Conservation (phyloP, 2,329 filamentous ascomycete genomes). For the Sordariomycetes sp. region DNA sequence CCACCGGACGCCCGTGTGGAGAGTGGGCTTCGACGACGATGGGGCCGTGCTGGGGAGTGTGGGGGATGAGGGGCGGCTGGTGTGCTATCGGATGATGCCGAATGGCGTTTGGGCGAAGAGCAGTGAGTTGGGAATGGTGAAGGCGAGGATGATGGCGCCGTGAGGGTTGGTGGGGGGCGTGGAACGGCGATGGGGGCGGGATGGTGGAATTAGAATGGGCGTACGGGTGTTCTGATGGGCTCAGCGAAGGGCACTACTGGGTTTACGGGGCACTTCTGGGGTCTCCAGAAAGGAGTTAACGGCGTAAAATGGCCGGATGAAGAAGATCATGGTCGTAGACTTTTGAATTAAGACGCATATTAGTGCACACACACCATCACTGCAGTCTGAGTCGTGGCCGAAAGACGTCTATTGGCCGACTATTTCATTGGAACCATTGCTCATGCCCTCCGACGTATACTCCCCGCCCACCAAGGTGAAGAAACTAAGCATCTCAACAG, state of each 20-base stretch:
- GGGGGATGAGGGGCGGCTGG: constrained; percentile 61
- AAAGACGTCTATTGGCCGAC: background rate
- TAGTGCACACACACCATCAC: too few relatives aligned
- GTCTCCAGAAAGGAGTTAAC: too few relatives aligned
- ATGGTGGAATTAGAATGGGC: background rate
- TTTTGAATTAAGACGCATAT: too few relatives aligned
- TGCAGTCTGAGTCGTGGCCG: background rate
- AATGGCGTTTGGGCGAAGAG: constrained; percentile 49
- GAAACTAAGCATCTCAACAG: background rate
- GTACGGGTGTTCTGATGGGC: background rate
- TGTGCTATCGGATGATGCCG: constrained; percentile 51
- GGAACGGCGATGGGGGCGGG: too few relatives aligned
- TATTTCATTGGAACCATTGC: background rate
- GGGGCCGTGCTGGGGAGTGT: constrained; percentile 66
- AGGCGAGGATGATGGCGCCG: constrained; percentile 39
- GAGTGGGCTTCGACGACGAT: constrained; percentile 59
- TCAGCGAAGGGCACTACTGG: too few relatives aligned
- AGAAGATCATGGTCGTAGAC: too few relatives aligned
- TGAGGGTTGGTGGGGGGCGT: background rate
- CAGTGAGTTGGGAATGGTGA: constrained; percentile 47
- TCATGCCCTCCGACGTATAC: background rate
- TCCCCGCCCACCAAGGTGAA: background rate
- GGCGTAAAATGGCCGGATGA: too few relatives aligned
- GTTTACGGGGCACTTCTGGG: too few relatives aligned
- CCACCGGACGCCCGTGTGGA: constrained; percentile 64